A percentile compares a stretch with the other conserved stretches of the same genome.
These are phyloP conservation scores for Amphirosellinia nigrospora DNA, from an alignment of 495 filamentous ascomycete genomes.

Conservation along the genomic window DNA sequence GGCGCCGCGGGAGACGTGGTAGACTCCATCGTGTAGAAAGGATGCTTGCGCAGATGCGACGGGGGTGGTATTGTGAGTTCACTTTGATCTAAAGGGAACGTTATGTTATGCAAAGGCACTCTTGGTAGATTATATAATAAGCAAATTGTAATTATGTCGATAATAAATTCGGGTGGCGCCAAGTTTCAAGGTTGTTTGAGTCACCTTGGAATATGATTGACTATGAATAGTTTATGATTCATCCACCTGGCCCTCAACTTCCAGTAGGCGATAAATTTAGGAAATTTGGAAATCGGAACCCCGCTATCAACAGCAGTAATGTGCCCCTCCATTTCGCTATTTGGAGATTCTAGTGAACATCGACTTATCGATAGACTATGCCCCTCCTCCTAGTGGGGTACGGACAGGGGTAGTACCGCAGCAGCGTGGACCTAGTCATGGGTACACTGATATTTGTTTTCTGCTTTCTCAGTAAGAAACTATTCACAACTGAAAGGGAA, in stretches of 20 bases:
- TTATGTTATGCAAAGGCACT: no score
- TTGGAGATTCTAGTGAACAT: background rate
- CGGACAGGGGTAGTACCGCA: background rate
- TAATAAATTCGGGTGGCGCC: background rate
- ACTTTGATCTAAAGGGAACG: no score
- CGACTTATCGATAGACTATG: constrained; percentile 9
- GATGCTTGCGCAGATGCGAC: background rate
- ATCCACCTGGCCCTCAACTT: background rate
- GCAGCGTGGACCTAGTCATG: no score
- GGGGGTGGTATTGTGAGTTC: no score
- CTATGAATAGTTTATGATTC: constrained; percentile 15
- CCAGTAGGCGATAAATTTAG: background rate
- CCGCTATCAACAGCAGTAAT: background rate
- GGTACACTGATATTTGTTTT: no score
- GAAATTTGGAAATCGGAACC: background rate
- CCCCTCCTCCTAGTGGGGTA: background rate
- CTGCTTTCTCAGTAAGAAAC: no score
- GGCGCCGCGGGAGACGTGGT: constrained; percentile 51
- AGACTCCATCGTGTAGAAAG: constrained; percentile 29
- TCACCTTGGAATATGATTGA: constrained; percentile 16
- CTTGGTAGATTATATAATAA: background rate
- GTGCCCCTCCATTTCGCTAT: constrained; percentile 12
- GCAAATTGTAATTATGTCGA: background rate
- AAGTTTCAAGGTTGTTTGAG: background rate
- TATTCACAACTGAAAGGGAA: no score